These are phyloP conservation scores for Diaporthe citri DNA, from an alignment of 2,329 filamentous ascomycete genomes.

Conservation along the genomic window DNA sequence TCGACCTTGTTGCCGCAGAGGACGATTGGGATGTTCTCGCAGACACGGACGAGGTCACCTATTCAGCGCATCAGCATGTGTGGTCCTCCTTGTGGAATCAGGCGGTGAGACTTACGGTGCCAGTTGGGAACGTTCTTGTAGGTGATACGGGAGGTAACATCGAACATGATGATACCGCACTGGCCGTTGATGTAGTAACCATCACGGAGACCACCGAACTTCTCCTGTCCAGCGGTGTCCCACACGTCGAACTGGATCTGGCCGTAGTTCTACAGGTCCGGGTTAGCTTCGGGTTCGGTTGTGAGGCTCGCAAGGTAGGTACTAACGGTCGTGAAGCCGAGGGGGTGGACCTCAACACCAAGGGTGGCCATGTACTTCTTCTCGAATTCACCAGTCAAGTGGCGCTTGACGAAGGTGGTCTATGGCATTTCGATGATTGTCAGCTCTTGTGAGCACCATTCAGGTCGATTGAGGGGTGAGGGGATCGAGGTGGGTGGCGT, in stretches of 20 bases:
- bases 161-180: conserved; percentile 99
- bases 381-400: conserved; percentile 99
- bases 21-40: conserved; percentile 99
- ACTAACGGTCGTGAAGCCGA: conserved; percentile 97
- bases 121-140: conserved; percentile 99
- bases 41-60: conserved; percentile 99
- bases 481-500: conserved; percentile 41
- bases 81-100: not conserved
- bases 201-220: conserved; percentile 99
- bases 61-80: conserved; percentile 40
- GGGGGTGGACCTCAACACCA: conserved; percentile 99
- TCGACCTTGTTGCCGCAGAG: conserved; percentile 99
- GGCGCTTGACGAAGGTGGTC: conserved; percentile 99
- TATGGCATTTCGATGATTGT: conserved; percentile 56
- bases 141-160: conserved; percentile 98
- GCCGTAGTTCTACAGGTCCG: conserved; percentile 87
- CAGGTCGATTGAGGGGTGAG: conserved; percentile 32
- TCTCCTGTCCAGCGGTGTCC: conserved; percentile 99
- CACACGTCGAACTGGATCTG: conserved; percentile 99
- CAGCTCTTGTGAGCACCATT: conserved; percentile 11
- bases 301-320: conserved; percentile 24
- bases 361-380: conserved; percentile 99
- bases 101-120: conserved; percentile 83
- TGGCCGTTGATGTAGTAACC: conserved; percentile 99
- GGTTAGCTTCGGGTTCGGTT: conserved; percentile 47